Percentiles rank a stretch among this genome's conserved stretches.
Evolutionary conservation across 2,329 filamentous ascomycete genomes (phyloP).

Genomic region (Ophiostoma ips): DNA sequence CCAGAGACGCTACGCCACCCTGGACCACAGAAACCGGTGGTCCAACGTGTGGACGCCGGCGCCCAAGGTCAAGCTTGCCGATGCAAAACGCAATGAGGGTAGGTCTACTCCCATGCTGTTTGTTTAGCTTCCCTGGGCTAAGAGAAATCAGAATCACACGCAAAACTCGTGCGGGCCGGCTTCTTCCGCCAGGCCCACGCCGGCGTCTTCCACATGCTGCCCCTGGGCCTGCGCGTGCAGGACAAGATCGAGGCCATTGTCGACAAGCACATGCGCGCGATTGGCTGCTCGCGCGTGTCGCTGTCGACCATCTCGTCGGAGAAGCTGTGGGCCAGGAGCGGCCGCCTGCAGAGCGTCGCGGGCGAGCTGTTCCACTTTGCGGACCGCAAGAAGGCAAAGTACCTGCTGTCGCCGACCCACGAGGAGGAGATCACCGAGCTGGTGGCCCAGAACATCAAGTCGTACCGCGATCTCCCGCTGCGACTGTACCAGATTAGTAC

Average conservation of each 20-base stretch:
- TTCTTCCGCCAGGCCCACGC: slow-evolving; percentile 68
- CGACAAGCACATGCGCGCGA: slow-evolving; percentile 71
- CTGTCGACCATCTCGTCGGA: slow-evolving; percentile 79
- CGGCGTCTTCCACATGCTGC: slow-evolving; percentile 84
- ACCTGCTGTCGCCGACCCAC: slow-evolving; percentile 80
- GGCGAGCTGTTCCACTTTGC: slow-evolving; percentile 74
- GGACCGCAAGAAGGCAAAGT: slow-evolving; percentile 62
- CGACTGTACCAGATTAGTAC: slow-evolving; percentile 80
- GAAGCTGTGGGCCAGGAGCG: slow-evolving; percentile 68
- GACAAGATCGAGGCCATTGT: slow-evolving; percentile 76
- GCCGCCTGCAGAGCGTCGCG: slow-evolving; percentile 57
- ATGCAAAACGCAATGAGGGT: slow-evolving; percentile 42
- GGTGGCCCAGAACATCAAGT: slow-evolving; percentile 57
- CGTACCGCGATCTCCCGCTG: slow-evolving; percentile 75
- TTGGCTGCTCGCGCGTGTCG: slow-evolving; percentile 72
- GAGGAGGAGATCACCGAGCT: slow-evolving; percentile 90
- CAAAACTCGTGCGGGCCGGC: slow-evolving; percentile 54
- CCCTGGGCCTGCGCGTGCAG: slow-evolving; percentile 74
- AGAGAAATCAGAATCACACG: slow-evolving; percentile 45
- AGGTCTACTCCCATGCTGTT: too few relatives aligned
- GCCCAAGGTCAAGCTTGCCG: slow-evolving; percentile 39
- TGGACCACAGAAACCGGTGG: slow-evolving; percentile 30
- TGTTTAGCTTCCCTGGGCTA: too few relatives aligned
- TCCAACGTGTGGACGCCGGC: slow-evolving; percentile 72
- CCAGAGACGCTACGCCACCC: slow-evolving; percentile 11